These are phyloP conservation scores for Raphanus sativus DNA, from an alignment of 345 rosid species.

Conservation along the genomic window DNA sequence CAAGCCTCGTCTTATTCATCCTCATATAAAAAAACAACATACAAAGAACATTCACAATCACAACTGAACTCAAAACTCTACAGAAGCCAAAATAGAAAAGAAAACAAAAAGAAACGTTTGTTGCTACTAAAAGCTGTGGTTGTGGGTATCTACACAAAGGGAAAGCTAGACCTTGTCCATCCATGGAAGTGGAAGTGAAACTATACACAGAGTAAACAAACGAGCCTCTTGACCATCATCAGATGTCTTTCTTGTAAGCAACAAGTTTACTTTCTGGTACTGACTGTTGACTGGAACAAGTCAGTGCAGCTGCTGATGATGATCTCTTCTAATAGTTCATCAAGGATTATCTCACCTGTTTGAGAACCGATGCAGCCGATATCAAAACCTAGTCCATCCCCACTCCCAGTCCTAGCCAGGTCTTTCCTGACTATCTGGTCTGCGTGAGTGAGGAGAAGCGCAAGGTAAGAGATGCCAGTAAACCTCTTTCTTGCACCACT, in stretches of 20 bases:
- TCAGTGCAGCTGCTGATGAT: constrained; percentile 40
- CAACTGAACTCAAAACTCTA: constrained; percentile 31
- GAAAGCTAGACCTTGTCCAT: constrained; percentile 17
- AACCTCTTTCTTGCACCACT: constrained; percentile 67
- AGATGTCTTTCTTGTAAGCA: not conserved
- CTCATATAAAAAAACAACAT: constrained; percentile 24
- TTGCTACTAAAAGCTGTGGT: constrained; percentile 26
- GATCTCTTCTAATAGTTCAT: constrained; percentile 62
- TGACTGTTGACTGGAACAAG: constrained; percentile 18
- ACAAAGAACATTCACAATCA: constrained; percentile 24
- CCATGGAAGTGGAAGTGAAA: constrained; percentile 19
- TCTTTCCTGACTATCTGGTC: constrained; percentile 77
- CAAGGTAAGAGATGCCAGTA: constrained; percentile 66
- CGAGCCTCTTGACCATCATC: constrained; percentile 10
- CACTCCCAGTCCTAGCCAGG: constrained; percentile 59
- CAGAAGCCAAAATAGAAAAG: constrained; percentile 18
- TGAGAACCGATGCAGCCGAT: constrained; percentile 48
- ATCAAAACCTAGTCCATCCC: constrained; percentile 65
- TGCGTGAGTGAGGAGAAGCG: constrained; percentile 62
- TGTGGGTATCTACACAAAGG: constrained; percentile 30
- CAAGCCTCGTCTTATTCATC: constrained; percentile 31
- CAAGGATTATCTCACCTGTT: constrained; percentile 55
- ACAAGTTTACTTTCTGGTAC: constrained; percentile 10
- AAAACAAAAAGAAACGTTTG: constrained; percentile 2
- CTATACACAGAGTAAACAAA: constrained; percentile 31